Evolutionary conservation across 306 rosid genomes (phyloP).

Genomic region (Glycine tomentella): DNA sequence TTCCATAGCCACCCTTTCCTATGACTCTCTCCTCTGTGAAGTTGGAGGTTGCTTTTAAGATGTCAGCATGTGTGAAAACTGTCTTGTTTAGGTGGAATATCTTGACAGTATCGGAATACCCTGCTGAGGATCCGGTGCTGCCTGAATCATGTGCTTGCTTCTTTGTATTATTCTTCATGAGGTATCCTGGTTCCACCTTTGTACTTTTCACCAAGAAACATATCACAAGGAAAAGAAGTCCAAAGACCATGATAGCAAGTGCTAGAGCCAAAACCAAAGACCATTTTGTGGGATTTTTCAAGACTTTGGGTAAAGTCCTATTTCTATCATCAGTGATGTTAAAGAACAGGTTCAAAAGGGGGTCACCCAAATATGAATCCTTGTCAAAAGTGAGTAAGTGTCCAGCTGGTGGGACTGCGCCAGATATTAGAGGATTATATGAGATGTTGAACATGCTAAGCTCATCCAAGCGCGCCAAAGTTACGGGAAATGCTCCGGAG

Average conservation of each 20-base stretch:
- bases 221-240: conserved; percentile 54
- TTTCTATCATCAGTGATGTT: conserved; percentile 28
- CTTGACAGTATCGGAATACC: conserved; percentile 69
- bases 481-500: conserved; percentile 76
- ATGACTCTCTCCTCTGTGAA: conserved; percentile 75
- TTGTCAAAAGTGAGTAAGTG: conserved; percentile 74
- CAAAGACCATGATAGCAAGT: conserved; percentile 58
- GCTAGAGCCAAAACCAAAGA: conserved; percentile 47
- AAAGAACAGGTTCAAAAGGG: conserved; percentile 57
- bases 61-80: conserved; percentile 80
- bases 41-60: conserved; percentile 73
- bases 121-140: conserved; percentile 55
- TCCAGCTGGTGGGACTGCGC: conserved; percentile 63
- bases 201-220: conserved; percentile 57
- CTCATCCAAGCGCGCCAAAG: conserved; percentile 66
- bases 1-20: conserved; percentile 93
- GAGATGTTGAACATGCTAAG: conserved; percentile 87
- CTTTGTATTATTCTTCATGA: conserved; percentile 51
- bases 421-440: conserved; percentile 75
- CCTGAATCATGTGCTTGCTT: conserved; percentile 53
- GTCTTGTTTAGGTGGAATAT: conserved; percentile 77
- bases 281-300: conserved; percentile 44
- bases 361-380: conserved; percentile 75
- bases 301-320: background rate
- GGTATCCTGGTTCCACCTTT: conserved; percentile 43